A percentile compares a stretch with the other conserved stretches of the same genome.
These are phyloP conservation scores for Acmispon strigosus DNA, from an alignment of 306 rosid species.

Conservation along the genomic window DNA sequence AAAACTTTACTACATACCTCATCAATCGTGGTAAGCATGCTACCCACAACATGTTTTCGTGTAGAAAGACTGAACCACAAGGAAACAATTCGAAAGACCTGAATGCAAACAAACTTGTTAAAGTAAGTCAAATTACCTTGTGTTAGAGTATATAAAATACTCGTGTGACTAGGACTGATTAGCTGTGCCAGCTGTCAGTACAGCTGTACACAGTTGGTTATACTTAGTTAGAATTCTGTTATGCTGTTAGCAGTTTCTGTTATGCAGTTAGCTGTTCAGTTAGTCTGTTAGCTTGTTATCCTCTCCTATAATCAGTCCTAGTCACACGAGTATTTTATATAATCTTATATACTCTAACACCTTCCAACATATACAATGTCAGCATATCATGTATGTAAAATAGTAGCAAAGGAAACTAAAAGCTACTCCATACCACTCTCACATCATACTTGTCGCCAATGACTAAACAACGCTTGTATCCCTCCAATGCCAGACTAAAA, in stretches of 20 bases:
- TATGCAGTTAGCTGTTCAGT: too few species aligned
- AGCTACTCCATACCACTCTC: slow-evolving; percentile 71
- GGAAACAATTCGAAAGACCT: slow-evolving; percentile 88
- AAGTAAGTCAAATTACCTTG: slow-evolving; percentile 6
- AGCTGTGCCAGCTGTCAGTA: too few species aligned
- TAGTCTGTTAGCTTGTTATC: too few species aligned
- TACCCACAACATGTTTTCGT: slow-evolving; percentile 54
- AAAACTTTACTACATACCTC: slow-evolving; percentile 46
- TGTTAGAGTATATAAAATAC: too few species aligned
- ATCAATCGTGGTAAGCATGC: slow-evolving; percentile 60
- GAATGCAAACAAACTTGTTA: slow-evolving; percentile 28
- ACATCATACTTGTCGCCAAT: slow-evolving; percentile 83
- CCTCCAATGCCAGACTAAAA: slow-evolving; percentile 82
- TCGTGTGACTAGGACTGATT: too few species aligned
- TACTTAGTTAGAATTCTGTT: too few species aligned
- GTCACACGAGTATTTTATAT: too few species aligned
- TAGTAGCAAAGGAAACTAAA: slow-evolving; percentile 14
- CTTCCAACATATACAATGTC: neutral
- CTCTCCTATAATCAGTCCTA: too few species aligned
- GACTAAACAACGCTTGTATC: slow-evolving; percentile 76
- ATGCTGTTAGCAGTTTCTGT: too few species aligned
- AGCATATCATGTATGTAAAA: neutral
- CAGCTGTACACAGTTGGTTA: too few species aligned
- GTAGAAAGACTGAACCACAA: slow-evolving; percentile 80
- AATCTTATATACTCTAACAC: too few species aligned